Conservation (phyloP, 23 red algal genomes). For the Cyanidioschyzon merolae region DNA sequence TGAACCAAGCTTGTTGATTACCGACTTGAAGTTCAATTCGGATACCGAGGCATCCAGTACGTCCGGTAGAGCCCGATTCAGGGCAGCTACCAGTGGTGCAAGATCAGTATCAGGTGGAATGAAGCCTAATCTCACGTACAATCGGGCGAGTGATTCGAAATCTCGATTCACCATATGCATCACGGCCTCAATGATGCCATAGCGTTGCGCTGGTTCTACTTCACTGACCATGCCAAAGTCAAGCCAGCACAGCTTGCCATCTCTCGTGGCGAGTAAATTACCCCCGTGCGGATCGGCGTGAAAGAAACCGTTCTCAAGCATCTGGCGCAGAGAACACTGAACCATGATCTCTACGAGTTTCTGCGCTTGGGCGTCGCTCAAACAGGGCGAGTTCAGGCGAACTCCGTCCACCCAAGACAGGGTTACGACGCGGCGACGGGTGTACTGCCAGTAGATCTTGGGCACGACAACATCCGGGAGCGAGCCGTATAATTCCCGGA, state of each 20-base stretch:
- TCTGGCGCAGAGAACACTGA: slow-evolving; percentile 93
- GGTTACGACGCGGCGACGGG: slow-evolving; percentile 63
- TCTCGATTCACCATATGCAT: slow-evolving; percentile 98
- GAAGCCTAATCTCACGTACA: slow-evolving; percentile 88
- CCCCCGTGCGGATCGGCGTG: slow-evolving; percentile 96
- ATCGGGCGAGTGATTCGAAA: slow-evolving; percentile 64
- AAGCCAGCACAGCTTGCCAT: slow-evolving; percentile 78
- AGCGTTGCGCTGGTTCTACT: slow-evolving; percentile 70
- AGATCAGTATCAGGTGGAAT: slow-evolving; percentile 67
- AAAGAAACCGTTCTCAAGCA: slow-evolving; percentile 98
- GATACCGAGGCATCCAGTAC: slow-evolving; percentile 87
- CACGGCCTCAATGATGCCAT: slow-evolving; percentile 97
- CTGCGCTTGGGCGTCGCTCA: slow-evolving; percentile 37
- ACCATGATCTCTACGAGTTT: slow-evolving; percentile 76
- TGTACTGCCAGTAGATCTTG: slow-evolving; percentile 74
- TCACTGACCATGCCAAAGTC: slow-evolving; percentile 99
- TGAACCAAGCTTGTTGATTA: slow-evolving; percentile 95
- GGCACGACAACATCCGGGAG: slow-evolving; percentile 68
- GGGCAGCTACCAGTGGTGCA: slow-evolving; percentile 61
- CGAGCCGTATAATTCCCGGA: slow-evolving; percentile 66
- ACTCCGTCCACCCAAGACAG: slow-evolving; percentile 96
- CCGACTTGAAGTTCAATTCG: slow-evolving; percentile 97
- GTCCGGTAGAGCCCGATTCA: slow-evolving; percentile 80
- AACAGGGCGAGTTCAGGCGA: slow-evolving; percentile 42
- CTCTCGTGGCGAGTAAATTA: slow-evolving; percentile 73